Conservation (phyloP, 345 rosid genomes). For the Camelina sativa region DNA sequence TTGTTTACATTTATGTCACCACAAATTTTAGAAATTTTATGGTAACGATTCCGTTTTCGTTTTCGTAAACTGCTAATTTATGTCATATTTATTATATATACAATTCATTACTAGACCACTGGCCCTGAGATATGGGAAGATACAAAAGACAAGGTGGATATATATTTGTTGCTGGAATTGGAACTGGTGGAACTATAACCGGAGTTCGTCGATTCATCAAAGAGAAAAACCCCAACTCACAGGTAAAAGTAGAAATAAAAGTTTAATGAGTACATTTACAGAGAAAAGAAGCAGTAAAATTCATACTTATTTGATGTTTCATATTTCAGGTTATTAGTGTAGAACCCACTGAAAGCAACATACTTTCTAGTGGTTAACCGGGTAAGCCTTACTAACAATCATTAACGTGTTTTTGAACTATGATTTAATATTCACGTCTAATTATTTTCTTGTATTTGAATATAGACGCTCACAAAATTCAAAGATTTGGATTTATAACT, state of each 20-base stretch:
- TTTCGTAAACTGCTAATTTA: no score
- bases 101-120: constrained; percentile 59
- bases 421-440: not conserved
- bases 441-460: constrained; percentile 18
- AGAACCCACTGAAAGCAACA: constrained; percentile 80
- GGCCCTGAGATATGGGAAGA: constrained; percentile 92
- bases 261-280: not conserved
- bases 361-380: constrained; percentile 83
- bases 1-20: no score
- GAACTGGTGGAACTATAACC: constrained; percentile 89
- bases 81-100: no score
- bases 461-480: constrained; percentile 97
- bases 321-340: constrained; percentile 72
- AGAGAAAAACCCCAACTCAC: constrained; percentile 67
- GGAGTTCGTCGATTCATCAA: constrained; percentile 78
- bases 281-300: not conserved
- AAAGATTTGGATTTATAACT: constrained; percentile 97
- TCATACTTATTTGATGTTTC: constrained; percentile 8
- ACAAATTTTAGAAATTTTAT: no score
- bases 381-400: constrained; percentile 49
- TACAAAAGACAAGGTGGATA: constrained; percentile 77
- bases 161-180: constrained; percentile 71
- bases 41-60: no score
- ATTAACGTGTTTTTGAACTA: not conserved
- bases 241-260: constrained; percentile 49